Evolutionary conservation across 139 green algal species (phyloP), one percentile per base, ranked within the genome.

Genomic region (Auxenochlorella protothecoides): DNA sequence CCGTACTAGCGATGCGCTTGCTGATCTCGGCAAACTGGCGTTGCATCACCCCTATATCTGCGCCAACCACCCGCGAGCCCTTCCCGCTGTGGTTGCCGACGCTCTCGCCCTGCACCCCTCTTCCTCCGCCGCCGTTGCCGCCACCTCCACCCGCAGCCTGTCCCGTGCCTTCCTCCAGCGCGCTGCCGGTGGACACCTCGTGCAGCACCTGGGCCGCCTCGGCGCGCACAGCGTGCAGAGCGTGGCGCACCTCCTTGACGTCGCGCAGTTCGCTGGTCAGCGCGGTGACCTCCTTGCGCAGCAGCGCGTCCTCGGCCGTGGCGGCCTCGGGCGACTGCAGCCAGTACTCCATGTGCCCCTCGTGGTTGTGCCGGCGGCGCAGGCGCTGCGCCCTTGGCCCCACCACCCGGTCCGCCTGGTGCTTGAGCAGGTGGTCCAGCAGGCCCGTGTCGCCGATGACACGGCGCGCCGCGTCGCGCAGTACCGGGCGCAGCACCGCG

Each of bases 371-470:
- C 9, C 84, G 76, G 27, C 84, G 76, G 13, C 75, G 73, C 61
- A 89, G 78, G 6, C 69, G 65, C 55, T 87, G 71, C 4, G 75
- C 79, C 4, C 63, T 66, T 6, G 68, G 53, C 4, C 65, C 68
- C 44, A 89, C 84, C 16, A 81, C 62, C 5, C 74, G 71, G 63
- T 85, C 84, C 3, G 73, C 69, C 76, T 71, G 71, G 73, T 89
- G 84, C 59, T 89, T 89, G 53, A 89, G 80, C 73, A 89, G 61
- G 72, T 89, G 84, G 77, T 89, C 84, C 67, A 89, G 78, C 68
- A 89, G 75, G 1, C 84, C 84, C 8, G 81, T 89, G 76, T 89
- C 84, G 4, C 84, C 84, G 9, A 89, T 78, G 8, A 72, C 60
- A 66, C 75, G 84, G 66, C 84, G 76, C 4, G 84, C 84, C 73